Conservation (phyloP, 163 green algal genomes). For the Smithsoniella earleae region DNA sequence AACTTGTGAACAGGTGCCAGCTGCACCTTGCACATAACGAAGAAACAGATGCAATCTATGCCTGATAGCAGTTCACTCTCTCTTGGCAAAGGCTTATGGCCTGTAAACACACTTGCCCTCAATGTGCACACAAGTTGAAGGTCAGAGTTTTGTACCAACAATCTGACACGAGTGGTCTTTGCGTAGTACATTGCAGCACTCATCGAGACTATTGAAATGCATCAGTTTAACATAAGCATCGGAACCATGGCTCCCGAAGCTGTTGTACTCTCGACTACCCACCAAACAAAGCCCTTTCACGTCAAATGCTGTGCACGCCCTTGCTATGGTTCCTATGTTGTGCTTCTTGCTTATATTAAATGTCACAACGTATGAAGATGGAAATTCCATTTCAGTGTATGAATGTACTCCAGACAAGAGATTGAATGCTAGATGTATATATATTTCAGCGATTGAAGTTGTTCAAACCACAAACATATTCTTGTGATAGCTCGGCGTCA, state of each 20-base stretch:
- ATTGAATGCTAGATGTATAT: too few species aligned
- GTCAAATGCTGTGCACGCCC: slow-evolving; percentile 63
- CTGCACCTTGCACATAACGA: too few species aligned
- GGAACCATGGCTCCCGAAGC: slow-evolving; percentile 71
- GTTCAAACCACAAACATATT: too few species aligned
- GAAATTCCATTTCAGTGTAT: too few species aligned
- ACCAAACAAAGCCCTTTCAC: slow-evolving; percentile 65
- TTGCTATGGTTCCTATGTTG: slow-evolving; percentile 68
- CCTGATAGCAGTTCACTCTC: too few species aligned
- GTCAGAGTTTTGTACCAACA: slow-evolving; percentile 36
- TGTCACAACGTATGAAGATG: slow-evolving; percentile 60
- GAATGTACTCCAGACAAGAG: too few species aligned
- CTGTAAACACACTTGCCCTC: slow-evolving; percentile 31
- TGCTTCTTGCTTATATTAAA: slow-evolving; percentile 69
- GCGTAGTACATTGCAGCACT: slow-evolving; percentile 39
- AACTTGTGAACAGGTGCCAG: too few species aligned
- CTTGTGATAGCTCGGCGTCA: too few species aligned
- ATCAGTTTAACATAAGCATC: slow-evolving; percentile 50
- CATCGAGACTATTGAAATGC: slow-evolving; percentile 57
- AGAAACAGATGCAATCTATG: neutral
- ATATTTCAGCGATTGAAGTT: too few species aligned
- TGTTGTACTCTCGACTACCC: slow-evolving; percentile 67
- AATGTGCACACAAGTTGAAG: too few species aligned
- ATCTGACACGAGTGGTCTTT: slow-evolving; percentile 43
- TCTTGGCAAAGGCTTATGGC: too few species aligned